Base-by-base conservation (phyloP, 768 basidiomycete species). In the Leccinum olivaceopallidum region DNA sequence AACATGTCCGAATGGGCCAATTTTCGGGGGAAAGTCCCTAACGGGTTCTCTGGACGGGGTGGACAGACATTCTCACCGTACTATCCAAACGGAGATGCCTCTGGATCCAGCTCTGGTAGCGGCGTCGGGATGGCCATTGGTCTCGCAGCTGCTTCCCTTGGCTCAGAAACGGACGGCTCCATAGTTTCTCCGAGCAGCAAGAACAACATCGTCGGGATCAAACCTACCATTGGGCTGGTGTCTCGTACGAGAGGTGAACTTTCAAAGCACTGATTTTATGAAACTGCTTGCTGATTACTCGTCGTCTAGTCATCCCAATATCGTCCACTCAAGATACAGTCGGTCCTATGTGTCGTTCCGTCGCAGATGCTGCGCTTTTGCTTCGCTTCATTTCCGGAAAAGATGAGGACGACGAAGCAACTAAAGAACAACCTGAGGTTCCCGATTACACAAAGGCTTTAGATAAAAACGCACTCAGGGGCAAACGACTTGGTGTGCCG, bases 371-470 rank as follows among this genome's bases (percentile, higher is more conserved):
- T 0, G 84, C 85, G 0, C 76, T 82, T 30, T 76, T 87, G 1
- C 75, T 86, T 8, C 76, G 78, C 12, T 66, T 80, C 39, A 85
- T 87, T 32, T 80, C 84, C 5, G 85, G 84, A 7, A 75, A 70
- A 53, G 85, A 85, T 58, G 75, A 77, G 0, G 78, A 81, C 14
- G 85, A 86, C 63, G 80, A 81, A 54, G 79, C 76, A 55, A 85
- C 84, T 1, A 71, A 80, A 5, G 73, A 74, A 6, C 84, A 85
- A 63, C 87, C 87, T 0, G 59, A 62, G 2, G 75, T 87, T 2
- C 87, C 87, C 0, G 79, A 87, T 66, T 89, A 79, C 64, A 83
- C 76, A 6, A 75, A 78, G 61, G 85, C 85, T 0, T 75, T 89
- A 5, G 74, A 79, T 51, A 69, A 71, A 37, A 69, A 81, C 32